Percentiles rank a stretch among this genome's conserved stretches.
Evolutionary conservation across 345 rosid genomes (phyloP).

Genomic region (Barbarea vulgaris): DNA sequence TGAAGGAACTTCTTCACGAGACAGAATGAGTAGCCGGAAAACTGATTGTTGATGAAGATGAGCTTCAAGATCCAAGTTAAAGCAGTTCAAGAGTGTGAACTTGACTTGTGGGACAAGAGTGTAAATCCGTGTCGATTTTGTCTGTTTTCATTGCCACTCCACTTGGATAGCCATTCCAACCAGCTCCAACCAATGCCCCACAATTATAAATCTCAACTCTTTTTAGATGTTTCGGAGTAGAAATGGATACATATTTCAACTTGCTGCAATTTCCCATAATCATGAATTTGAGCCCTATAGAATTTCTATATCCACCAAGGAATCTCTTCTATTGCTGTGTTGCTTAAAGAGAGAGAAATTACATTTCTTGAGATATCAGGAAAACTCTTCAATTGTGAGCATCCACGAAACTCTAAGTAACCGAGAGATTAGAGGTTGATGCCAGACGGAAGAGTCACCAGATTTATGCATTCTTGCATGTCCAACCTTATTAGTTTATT

Average conservation of each 20-base stretch:
- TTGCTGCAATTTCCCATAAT: neutral
- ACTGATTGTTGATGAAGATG: neutral
- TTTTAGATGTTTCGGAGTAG: fast-evolving
- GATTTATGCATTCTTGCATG: neutral
- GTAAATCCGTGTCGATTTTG: neutral
- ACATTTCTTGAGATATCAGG: constrained; percentile 7
- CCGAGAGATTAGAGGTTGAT: neutral
- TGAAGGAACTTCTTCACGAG: neutral
- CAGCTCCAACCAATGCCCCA: neutral
- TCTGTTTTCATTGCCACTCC: neutral
- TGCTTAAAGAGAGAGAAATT: fast-evolving
- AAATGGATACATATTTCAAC: neutral
- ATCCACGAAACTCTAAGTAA: neutral
- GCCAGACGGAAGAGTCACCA: neutral
- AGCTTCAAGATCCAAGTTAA: neutral
- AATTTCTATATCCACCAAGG: neutral
- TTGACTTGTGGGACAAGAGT: neutral
- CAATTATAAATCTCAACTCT: neutral
- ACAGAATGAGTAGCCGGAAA: neutral
- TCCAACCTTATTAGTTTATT: neutral
- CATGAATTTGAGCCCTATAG: neutral
- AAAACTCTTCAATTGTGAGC: neutral
- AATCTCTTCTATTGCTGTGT: neutral
- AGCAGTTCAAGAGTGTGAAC: neutral
- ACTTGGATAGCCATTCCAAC: neutral